A percentile compares a stretch with the other conserved stretches of the same genome.
Conservation (phyloP, 2,329 filamentous ascomycete species). For the Curvularia hawaiiensis region DNA sequence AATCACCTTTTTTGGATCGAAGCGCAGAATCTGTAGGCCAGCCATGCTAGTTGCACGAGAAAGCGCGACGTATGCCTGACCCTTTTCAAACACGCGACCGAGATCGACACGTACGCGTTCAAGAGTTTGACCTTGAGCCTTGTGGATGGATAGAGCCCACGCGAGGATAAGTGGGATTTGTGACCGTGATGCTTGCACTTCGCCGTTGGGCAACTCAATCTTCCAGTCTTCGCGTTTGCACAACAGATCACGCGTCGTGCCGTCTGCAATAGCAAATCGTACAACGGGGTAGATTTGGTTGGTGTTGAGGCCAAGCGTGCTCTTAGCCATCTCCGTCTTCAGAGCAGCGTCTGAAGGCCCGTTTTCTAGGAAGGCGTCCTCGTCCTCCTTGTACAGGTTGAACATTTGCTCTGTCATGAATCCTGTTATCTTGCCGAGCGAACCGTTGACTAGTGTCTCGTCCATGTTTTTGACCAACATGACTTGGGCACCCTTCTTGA, state of each 20-base stretch:
- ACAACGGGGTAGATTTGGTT: slow-evolving; percentile 78
- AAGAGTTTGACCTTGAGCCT: slow-evolving; percentile 93
- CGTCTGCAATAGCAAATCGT: slow-evolving; percentile 79
- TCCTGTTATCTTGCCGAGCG: slow-evolving; percentile 80
- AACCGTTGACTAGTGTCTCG: slow-evolving; percentile 90
- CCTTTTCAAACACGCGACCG: slow-evolving; percentile 92
- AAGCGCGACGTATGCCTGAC: slow-evolving; percentile 95
- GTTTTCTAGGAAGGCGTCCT: slow-evolving; percentile 59
- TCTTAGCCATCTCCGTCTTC: slow-evolving; percentile 56
- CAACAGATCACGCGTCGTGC: slow-evolving; percentile 75
- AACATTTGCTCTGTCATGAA: slow-evolving; percentile 76
- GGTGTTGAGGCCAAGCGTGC: slow-evolving; percentile 53
- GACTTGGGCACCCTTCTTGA: slow-evolving; percentile 93
- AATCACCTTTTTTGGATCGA: slow-evolving; percentile 90
- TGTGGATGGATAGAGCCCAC: slow-evolving; percentile 97
- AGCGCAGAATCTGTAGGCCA: slow-evolving; percentile 85
- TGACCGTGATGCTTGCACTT: slow-evolving; percentile 84
- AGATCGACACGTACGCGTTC: slow-evolving; percentile 95
- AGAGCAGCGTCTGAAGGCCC: slow-evolving; percentile 49
- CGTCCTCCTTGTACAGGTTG: slow-evolving; percentile 62
- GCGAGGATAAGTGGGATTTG: slow-evolving; percentile 84
- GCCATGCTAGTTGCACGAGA: slow-evolving; percentile 88
- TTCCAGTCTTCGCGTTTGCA: slow-evolving; percentile 94
- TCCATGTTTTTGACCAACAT: slow-evolving; percentile 99
- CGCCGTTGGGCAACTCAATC: slow-evolving; percentile 92